Evolutionary conservation across 1,284 basidiomycete species (phyloP), one percentile per base, ranked within the genome.

Genomic region (Pisolithus thermaeus): DNA sequence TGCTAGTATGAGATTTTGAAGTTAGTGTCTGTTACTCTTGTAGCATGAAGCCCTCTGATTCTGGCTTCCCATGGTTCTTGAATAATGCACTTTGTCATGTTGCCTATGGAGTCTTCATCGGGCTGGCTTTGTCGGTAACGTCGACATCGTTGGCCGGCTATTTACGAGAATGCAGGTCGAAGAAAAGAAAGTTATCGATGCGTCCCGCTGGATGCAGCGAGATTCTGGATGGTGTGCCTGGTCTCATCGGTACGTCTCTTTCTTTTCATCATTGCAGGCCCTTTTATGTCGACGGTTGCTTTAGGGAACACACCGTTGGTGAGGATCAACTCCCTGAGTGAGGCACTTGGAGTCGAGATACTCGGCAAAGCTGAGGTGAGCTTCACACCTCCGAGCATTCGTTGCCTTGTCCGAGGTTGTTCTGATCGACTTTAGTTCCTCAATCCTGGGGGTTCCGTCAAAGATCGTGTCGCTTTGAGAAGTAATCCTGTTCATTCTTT

Each of bases 401-500:
- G 39, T 44, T 48, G 45, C 20, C 35, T 16, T 22, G 27, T 14
- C 39, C 25, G 35, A 47, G 20, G 14, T 47, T 54, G 37, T 14
- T 35, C 12, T 14, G 27, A 42, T 45, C 32, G 25, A 30, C 45
- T 46, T 16, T 51, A 95, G 87, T 98, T 89, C 65, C 70, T 99
- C 50, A 99, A 99, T 69, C 96, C 97, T 0, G 97, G 94, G 16
- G 97, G 97, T 22, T 97, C 93, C 51, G 90, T 98, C 43, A 99
- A 99, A 70, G 97, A 99, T 68, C 81, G 97, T 22, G 95, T 99
- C 11, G 96, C 95, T 0, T 69, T 98, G 50, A 80, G 84, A 66
- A 93, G 92, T 95, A 61, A 20, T 53, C 80, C 70, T 37, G 2
- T 47, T 20, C 18, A 45, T 42, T 49, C 49, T 3, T 43, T 51